Conservation (phyloP, 352 stramenopile genomes). For the Pythium dissotocum region DNA sequence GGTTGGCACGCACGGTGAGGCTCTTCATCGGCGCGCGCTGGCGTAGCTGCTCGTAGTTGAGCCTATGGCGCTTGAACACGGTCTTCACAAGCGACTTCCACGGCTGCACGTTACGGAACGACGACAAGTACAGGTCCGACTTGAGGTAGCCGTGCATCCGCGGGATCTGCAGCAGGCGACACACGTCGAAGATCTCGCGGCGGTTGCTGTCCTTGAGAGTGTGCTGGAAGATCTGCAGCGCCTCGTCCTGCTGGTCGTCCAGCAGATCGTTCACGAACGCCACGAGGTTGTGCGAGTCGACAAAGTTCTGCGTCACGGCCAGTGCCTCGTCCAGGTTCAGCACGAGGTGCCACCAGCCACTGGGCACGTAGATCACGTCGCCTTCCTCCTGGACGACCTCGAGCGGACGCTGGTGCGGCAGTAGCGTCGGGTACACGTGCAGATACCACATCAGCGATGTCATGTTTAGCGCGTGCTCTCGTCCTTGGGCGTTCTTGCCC, state of each 20-base stretch:
- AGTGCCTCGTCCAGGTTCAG: slow-evolving; percentile 95
- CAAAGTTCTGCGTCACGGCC: slow-evolving; percentile 96
- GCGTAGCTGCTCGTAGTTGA: slow-evolving; percentile 14
- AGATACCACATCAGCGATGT: slow-evolving; percentile 86
- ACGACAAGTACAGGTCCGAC: slow-evolving; percentile 58
- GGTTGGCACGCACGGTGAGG: slow-evolving; percentile 78
- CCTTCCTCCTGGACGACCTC: slow-evolving; percentile 91
- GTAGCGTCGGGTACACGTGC: slow-evolving; percentile 81
- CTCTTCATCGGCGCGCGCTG: slow-evolving; percentile 50
- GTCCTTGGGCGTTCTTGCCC: slow-evolving; percentile 49
- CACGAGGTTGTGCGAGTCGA: slow-evolving; percentile 81
- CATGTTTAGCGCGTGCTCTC: slow-evolving; percentile 70
- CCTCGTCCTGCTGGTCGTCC: slow-evolving; percentile 60
- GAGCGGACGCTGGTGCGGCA: slow-evolving; percentile 66
- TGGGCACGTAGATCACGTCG: slow-evolving; percentile 97
- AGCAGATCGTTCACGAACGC: slow-evolving; percentile 76
- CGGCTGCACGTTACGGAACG: slow-evolving; percentile 57
- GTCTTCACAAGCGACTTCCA: slow-evolving; percentile 63
- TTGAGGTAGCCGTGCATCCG: slow-evolving; percentile 58
- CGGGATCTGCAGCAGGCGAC: slow-evolving; percentile 61
- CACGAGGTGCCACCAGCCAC: slow-evolving; percentile 97
- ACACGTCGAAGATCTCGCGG: slow-evolving; percentile 67
- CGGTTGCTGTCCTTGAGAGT: slow-evolving; percentile 37
- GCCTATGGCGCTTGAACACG: slow-evolving; percentile 54
- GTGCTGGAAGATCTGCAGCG: slow-evolving; percentile 55